Evolutionary conservation across 2,329 filamentous ascomycete genomes (phyloP), one percentile per base, ranked within the genome.

Genomic region (Cercospora sp.): DNA sequence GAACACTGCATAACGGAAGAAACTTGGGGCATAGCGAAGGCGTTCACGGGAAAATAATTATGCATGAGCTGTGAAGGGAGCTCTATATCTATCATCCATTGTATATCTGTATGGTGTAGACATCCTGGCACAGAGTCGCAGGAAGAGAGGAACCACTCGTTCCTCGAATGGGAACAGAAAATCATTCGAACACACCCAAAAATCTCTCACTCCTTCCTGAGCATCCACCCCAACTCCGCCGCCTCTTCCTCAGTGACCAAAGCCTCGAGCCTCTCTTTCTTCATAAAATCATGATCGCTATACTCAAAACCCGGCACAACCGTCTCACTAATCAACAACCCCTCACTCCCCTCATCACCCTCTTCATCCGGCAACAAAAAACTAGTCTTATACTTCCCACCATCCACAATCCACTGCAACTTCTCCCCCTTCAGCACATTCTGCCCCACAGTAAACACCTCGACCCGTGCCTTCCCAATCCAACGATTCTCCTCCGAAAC

Each of bases 261-360:
- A n/a, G 83, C 78, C 48, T 78, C 75, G 70, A 90, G 80, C 12
- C 80, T 80, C 58, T 85, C 81, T 13, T 75, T 76, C 5, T 80
- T 82, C 72, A 92, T 81, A 72, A 91, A 91, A 74, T 90, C 87
- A 76, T 91, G 88, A 76, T 91, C 88, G 66, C 81, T 82, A 72
- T 83, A 90, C 74, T 90, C 88, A 73, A 91, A 91, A 0, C 89
- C 89, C 0, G 89, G 89, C 7, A 90, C 83, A 1, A 90, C 88
- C 0, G 87, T 90, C 81, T 91, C 88, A 59, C 85, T 87, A 67
- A 91, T 90, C 79, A 91, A 80, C 72, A 90, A 76, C 0, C 86
- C 87, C 18, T 81, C 81, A 42, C 79, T 81, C 42, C 77, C 79
- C 28, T 72, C 74, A 4, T 75, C 73, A 2, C 74, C 77, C 53